A percentile compares a stretch with the other conserved stretches of the same genome.
These are phyloP conservation scores for Vachellia pachyceras DNA, from an alignment of 306 rosid species.

Conservation along the genomic window DNA sequence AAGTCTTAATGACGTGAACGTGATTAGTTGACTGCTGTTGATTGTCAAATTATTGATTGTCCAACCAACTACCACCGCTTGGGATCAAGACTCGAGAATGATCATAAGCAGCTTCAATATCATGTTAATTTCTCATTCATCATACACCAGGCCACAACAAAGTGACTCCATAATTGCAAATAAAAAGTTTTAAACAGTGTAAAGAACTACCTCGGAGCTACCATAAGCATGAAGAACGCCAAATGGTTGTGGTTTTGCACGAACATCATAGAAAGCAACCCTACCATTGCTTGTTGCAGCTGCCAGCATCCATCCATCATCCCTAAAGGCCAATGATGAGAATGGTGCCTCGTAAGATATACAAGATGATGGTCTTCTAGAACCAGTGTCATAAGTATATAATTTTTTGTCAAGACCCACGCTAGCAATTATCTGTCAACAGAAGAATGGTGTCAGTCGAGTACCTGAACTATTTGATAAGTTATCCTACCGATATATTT, in stretches of 20 bases:
- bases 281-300: slow-evolving; percentile 99
- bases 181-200: slow-evolving; percentile 7
- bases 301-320: slow-evolving; percentile 93
- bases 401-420: slow-evolving; percentile 95
- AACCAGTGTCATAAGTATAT: slow-evolving; percentile 89
- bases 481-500: no score
- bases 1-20: background rate
- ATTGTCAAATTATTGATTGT: background rate
- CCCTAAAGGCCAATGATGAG: slow-evolving; percentile 90
- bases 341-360: slow-evolving; percentile 91
- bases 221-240: slow-evolving; percentile 88
- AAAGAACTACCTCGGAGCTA: slow-evolving; percentile 56
- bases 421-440: slow-evolving; percentile 84
- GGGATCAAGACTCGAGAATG: background rate
- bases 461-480: slow-evolving; percentile 12
- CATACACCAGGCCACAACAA: slow-evolving; percentile 21
- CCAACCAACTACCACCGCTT: no score
- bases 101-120: slow-evolving; percentile 8
- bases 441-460: slow-evolving; percentile 47
- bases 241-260: slow-evolving; percentile 94
- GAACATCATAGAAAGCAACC: slow-evolving; percentile 93
- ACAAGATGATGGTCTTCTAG: slow-evolving; percentile 82
- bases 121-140: slow-evolving; percentile 18
- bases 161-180: slow-evolving; percentile 12
- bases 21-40: background rate